A percentile compares a stretch with the other conserved stretches of the same genome.
Evolutionary conservation across 805 yeast genomes (phyloP).

Genomic region (Torulaspora quercuum): DNA sequence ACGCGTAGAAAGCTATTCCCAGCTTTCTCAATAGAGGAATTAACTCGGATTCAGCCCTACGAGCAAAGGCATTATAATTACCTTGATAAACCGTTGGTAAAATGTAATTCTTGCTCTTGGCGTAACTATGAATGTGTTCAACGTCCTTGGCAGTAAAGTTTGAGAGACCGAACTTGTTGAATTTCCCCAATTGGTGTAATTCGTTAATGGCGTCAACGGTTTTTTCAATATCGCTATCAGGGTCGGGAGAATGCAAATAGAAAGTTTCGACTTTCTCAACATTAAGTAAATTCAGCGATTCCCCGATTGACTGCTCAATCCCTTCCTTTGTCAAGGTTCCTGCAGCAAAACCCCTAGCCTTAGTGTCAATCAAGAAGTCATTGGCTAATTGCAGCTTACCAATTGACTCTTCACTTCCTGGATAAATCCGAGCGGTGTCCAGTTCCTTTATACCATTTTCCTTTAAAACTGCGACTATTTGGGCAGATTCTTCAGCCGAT

Average conservation of each 20-base stretch:
- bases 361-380: conserved; percentile 22
- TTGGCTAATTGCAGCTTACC: conserved; percentile 17
- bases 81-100: conserved; percentile 33
- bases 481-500: conserved; percentile 7
- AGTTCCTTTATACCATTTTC: conserved; percentile 22
- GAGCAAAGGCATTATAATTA: conserved; percentile 28
- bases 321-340: conserved; percentile 17
- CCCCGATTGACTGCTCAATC: conserved; percentile 15
- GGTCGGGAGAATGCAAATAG: conserved; percentile 30
- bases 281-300: conserved; percentile 16
- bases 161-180: conserved; percentile 29
- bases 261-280: conserved; percentile 23
- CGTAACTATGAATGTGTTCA: conserved; percentile 18
- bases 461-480: conserved; percentile 13
- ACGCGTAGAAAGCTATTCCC: conserved; percentile 26
- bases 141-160: conserved; percentile 26
- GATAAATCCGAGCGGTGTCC: conserved; percentile 30
- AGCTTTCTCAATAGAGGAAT: conserved; percentile 24
- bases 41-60: conserved; percentile 22
- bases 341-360: conserved; percentile 17
- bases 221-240: conserved; percentile 25
- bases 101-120: conserved; percentile 24
- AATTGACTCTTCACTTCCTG: conserved; percentile 20
- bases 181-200: conserved; percentile 25
- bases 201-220: conserved; percentile 26